These are phyloP conservation scores for Salix caprea DNA, from an alignment of 345 rosid species.

Conservation along the genomic window DNA sequence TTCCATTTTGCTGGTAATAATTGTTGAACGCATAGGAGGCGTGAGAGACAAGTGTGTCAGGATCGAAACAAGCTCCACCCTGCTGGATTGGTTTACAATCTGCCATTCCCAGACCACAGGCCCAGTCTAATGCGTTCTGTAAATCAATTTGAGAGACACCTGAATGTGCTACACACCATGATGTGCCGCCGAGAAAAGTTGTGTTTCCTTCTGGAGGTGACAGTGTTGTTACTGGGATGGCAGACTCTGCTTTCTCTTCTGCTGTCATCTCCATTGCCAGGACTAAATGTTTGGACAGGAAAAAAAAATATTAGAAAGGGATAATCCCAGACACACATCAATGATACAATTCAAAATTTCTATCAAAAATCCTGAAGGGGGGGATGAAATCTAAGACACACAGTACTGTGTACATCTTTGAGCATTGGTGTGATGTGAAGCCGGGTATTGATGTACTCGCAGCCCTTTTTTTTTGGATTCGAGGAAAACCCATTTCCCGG, in stretches of 20 bases:
- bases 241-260: constrained; percentile 46
- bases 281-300: neutral
- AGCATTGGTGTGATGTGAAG: too few relatives aligned
- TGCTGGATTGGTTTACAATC: constrained; percentile 17
- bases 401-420: neutral
- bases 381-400: neutral
- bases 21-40: constrained; percentile 31
- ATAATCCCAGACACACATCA: neutral
- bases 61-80: constrained; percentile 22
- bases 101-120: constrained; percentile 81
- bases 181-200: constrained; percentile 65
- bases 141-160: constrained; percentile 68
- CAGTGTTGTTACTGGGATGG: constrained; percentile 31
- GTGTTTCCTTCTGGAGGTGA: constrained; percentile 89
- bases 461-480: too few relatives aligned
- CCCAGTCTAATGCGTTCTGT: constrained; percentile 93
- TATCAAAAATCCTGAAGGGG: neutral
- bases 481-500: too few relatives aligned
- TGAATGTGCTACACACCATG: constrained; percentile 78
- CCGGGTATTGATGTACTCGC: too few relatives aligned
- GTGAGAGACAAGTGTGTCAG: constrained; percentile 23
- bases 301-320: neutral
- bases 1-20: constrained; percentile 32
- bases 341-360: too few relatives aligned
- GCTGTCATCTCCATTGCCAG: constrained; percentile 10